Evolutionary conservation across 2,329 filamentous ascomycete genomes (phyloP).

Genomic region (Aspergillus sojae): DNA sequence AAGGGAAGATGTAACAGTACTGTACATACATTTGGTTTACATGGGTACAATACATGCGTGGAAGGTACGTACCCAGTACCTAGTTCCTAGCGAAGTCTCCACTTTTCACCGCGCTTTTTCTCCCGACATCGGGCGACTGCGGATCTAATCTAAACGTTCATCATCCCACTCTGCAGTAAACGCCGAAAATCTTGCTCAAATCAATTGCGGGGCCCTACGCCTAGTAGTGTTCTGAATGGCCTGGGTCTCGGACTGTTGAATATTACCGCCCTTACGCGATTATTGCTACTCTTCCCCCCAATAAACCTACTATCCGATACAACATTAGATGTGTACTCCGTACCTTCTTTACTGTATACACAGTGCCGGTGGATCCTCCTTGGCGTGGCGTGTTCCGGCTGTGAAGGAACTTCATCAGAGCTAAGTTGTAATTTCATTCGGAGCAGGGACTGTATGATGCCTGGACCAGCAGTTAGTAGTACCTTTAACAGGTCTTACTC

Average conservation of each 20-base stretch:
- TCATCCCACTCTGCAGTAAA: constrained; percentile 16
- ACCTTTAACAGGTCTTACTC: too few species aligned
- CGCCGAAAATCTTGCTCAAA: constrained; percentile 8
- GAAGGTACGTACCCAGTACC: not conserved
- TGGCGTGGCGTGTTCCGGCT: constrained; percentile 11
- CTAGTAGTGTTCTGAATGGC: constrained; percentile 1
- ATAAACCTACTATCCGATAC: not conserved
- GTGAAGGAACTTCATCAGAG: not conserved
- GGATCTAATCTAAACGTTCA: constrained; percentile 26
- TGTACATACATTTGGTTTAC: not conserved
- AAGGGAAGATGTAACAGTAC: not conserved
- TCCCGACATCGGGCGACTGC: constrained; percentile 28
- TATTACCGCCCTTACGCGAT: not conserved
- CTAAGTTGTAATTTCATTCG: not conserved
- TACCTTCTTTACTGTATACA: not conserved
- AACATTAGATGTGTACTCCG: not conserved
- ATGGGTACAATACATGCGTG: not conserved
- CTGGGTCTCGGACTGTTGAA: not conserved
- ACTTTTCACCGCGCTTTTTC: not conserved
- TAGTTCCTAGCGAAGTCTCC: not conserved
- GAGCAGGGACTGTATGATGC: not conserved
- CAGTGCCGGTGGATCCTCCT: not conserved
- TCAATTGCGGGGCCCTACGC: constrained; percentile 8
- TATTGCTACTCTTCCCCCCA: not conserved
- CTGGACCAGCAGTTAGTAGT: not conserved